phyloP scores from a whole-genome alignment of 805 yeast genomes.

The Wickerhamomyces subpelliculosus region DNA sequence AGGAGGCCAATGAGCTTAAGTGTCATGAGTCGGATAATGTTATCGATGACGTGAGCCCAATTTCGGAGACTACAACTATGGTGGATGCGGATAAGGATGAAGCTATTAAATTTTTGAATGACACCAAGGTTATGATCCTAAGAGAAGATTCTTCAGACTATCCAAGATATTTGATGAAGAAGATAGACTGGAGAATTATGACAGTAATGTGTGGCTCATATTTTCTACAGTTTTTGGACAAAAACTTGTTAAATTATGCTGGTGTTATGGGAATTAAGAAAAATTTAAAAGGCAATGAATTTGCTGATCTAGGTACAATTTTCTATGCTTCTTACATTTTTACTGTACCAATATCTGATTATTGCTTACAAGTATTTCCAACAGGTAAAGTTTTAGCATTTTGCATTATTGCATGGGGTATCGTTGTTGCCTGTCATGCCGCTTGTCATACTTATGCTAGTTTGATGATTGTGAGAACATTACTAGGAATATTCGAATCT shows the following conservation, averaged over 20 bases:
- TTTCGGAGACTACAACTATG: slow-evolving; percentile 7
- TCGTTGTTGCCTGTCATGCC: slow-evolving; percentile 42
- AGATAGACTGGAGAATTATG: slow-evolving; percentile 42
- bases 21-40: too few relatives aligned
- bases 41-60: background rate
- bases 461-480: slow-evolving; percentile 46
- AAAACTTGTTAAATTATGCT: slow-evolving; percentile 52
- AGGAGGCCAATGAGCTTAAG: background rate
- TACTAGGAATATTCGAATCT: slow-evolving; percentile 49
- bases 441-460: slow-evolving; percentile 46
- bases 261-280: slow-evolving; percentile 58
- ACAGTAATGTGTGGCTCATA: slow-evolving; percentile 47
- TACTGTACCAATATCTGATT: slow-evolving; percentile 45
- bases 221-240: slow-evolving; percentile 52
- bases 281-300: slow-evolving; percentile 40
- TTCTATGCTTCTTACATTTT: slow-evolving; percentile 47
- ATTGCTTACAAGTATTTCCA: slow-evolving; percentile 44
- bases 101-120: slow-evolving; percentile 16
- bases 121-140: slow-evolving; percentile 3
- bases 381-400: slow-evolving; percentile 42
- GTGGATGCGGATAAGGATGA: slow-evolving; percentile 16
- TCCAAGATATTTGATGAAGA: slow-evolving; percentile 19
- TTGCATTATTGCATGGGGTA: slow-evolving; percentile 48
- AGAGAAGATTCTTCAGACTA: slow-evolving; percentile 5
- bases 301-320: slow-evolving; percentile 46